Evolutionary conservation across 1,284 basidiomycete species (phyloP).

Genomic region (Inonotus hispidus): DNA sequence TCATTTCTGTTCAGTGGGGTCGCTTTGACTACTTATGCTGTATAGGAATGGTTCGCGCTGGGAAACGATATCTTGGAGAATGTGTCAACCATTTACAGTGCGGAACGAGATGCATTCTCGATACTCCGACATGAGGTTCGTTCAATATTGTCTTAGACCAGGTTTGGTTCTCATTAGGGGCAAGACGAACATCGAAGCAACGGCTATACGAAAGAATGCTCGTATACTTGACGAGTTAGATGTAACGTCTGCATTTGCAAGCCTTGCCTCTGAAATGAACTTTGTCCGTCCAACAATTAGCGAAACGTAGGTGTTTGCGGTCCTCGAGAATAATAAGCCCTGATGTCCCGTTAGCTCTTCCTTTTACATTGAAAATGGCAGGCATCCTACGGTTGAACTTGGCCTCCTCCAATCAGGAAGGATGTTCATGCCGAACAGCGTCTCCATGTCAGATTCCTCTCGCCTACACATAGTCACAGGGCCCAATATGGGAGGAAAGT

Average conservation of each 20-base stretch:
- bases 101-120: slow-evolving; percentile 71
- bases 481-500: slow-evolving; percentile 96
- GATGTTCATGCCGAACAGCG: slow-evolving; percentile 79
- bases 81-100: slow-evolving; percentile 44
- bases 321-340: slow-evolving; percentile 3
- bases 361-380: slow-evolving; percentile 71
- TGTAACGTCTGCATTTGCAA: slow-evolving; percentile 77
- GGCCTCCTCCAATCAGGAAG: slow-evolving; percentile 75
- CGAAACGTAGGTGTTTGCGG: slow-evolving; percentile 54
- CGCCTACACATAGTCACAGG: slow-evolving; percentile 85
- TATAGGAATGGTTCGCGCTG: slow-evolving; percentile 71
- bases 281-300: slow-evolving; percentile 71
- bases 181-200: slow-evolving; percentile 59
- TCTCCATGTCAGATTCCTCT: slow-evolving; percentile 53
- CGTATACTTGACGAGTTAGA: slow-evolving; percentile 87
- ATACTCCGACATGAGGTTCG: slow-evolving; percentile 60
- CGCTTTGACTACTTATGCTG: not conserved
- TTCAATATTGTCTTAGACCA: slow-evolving; percentile 7
- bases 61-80: slow-evolving; percentile 61
- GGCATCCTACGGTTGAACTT: slow-evolving; percentile 91
- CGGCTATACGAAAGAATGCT: slow-evolving; percentile 67
- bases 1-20: not conserved
- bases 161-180: slow-evolving; percentile 1
- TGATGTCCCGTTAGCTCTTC: slow-evolving; percentile 39
- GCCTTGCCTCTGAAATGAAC: slow-evolving; percentile 73